Base-by-base conservation (phyloP, 129 eudicot species). In the Helianthus tuberosus region DNA sequence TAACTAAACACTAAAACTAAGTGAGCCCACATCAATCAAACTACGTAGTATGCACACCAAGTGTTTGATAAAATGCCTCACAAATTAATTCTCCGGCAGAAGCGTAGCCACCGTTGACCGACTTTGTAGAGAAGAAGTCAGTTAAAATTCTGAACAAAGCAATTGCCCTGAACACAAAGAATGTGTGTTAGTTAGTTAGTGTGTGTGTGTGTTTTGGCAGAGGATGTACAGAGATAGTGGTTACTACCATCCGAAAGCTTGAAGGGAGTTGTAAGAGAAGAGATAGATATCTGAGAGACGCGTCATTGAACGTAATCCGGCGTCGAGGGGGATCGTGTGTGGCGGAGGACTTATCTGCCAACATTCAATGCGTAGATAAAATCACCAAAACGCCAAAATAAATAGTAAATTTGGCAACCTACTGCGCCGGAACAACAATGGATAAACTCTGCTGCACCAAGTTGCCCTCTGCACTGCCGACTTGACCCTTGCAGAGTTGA, bases 51-150 rank as follows among this genome's bases (percentile, higher is more conserved):
- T 1, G 12, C 20, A 55, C 9, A 23, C 35, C 4, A 11, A 17
- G 29, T 20, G 52, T 50, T 11, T 23, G n/a, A n/a, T 4, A 61
- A 16, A 29, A 63, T 0, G 17, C 61, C 97, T 66, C 59, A 94
- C 98, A 88, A 25, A 94, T 80, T 41, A 88, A 64, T 66, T 86
- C 86, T 60, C 98, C 97, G 27, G 90, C 88, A 8, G 97, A 88
- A 74, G 88, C 69, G 55, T 85, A 90, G 39, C 89, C 85, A 3
- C 82, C 89, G 63, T 66, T 52, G 75, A 86, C 72, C 17, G 97
- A 90, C 12, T 83, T 81, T 13, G 93, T 83, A 68, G 86, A 66
- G 0, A 75, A 43, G 27, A 86, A 85, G 41, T 68, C 80, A 78
- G 77, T 69, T 73, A 75, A 66, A 52, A 90, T 69, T 69, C 76